Evolutionary conservation across 768 basidiomycete genomes (phyloP), one percentile per base, ranked within the genome.

Genomic region (Boletus rubropictus): DNA sequence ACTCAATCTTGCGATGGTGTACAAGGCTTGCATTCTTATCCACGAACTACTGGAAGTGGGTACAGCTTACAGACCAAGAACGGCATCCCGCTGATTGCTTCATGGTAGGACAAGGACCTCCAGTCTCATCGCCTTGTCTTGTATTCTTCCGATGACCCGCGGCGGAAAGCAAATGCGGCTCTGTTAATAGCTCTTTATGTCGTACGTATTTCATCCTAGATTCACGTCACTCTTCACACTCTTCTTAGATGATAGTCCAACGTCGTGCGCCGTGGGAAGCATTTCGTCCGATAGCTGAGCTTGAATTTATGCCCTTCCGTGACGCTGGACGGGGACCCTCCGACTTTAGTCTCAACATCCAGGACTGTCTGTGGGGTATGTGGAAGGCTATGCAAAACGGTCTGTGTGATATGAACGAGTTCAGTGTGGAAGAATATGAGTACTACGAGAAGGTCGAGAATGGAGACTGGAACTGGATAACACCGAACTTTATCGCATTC

Each of bases 381-480:
- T 90, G 86, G 82, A 90, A 90, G 63, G 86, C 85, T 1, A 87
- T 89, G 77, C 86, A 95, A 69, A 88, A 94, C 51, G 84, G 86
- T 11, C 75, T 99, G 1, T 91, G 89, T 68, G 95, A 97, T 58
- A 85, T 95, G 77, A 89, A 91, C 62, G 88, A 89, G 55, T 97
- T 98, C 68, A 87, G 82, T 60, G 80, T 92, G 37, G 86, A 88
- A 51, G 92, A 94, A 52, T 97, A 98, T 63, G 90, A 93, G 65
- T 86, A 73, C 63, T 95, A 93, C 64, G 94, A 97, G 64, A 93
- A 93, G 68, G 92, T 94, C 35, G 90, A 92, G 68, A 91, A 92
- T 60, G 88, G 89, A 12, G 92, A 94, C 65, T 93, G 91, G 87
- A 95, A 95, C 60, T 94, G 89, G 89, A 76, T 92, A 68, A 90